Percentiles rank a stretch among this genome's conserved stretches.
Conservation (phyloP, 139 green algal genomes). For the Tetraselmis chui region DNA sequence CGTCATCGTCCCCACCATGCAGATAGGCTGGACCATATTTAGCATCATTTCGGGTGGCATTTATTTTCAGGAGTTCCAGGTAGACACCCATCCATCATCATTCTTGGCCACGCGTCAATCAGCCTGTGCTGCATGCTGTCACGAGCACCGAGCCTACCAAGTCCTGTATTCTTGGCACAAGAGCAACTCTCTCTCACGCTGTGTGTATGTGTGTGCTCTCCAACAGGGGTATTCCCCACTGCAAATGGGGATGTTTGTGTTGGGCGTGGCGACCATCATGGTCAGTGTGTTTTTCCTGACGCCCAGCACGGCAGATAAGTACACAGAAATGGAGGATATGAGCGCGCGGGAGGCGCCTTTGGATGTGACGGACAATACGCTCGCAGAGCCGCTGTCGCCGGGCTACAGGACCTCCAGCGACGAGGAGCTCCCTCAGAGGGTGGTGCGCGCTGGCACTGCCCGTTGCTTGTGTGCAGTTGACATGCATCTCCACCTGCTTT, state of each 20-base stretch:
- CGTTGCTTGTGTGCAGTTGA: no score
- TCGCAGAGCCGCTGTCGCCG: neutral
- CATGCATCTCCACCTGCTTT: no score
- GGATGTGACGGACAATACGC: neutral
- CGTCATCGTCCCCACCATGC: constrained; percentile 80
- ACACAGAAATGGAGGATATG: neutral
- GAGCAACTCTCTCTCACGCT: no score
- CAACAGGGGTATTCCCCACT: constrained; percentile 34
- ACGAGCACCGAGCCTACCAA: no score
- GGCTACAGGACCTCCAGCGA: neutral
- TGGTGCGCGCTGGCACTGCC: neutral
- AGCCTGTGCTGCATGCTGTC: no score
- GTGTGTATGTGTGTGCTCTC: no score
- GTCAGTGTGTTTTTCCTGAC: constrained; percentile 52
- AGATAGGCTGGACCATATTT: constrained; percentile 83
- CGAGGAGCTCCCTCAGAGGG: neutral
- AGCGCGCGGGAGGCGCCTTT: neutral
- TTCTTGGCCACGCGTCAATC: no score
- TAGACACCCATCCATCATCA: neutral
- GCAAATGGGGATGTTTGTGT: constrained; percentile 58
- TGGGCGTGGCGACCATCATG: constrained; percentile 60
- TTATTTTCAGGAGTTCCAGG: constrained; percentile 41
- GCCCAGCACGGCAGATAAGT: constrained; percentile 11
- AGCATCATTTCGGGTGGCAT: constrained; percentile 67
- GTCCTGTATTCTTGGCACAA: no score